A percentile compares a stretch with the other conserved stretches of the same genome.
Conservation (phyloP, 2,329 filamentous ascomycete genomes). For the Zasmidium cellare region DNA sequence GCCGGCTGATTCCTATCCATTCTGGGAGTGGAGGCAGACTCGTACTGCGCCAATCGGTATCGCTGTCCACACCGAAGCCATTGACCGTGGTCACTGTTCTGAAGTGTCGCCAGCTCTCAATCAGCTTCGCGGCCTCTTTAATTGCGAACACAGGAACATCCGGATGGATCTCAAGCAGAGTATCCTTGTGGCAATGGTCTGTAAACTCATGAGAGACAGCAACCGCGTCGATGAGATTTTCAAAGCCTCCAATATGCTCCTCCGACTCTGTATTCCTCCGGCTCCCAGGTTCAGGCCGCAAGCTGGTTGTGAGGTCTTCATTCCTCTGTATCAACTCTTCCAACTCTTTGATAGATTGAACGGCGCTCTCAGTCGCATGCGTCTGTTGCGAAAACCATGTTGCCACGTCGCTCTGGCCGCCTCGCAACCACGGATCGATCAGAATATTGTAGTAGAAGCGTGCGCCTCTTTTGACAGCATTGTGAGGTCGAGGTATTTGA, state of each 20-base stretch:
- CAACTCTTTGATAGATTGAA: constrained; percentile 57
- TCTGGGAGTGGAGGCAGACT: constrained; percentile 52
- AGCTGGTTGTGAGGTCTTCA: constrained; percentile 44
- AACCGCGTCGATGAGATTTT: constrained; percentile 57
- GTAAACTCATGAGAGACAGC: constrained; percentile 67
- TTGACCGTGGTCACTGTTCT: constrained; percentile 53
- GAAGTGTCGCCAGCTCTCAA: constrained; percentile 62
- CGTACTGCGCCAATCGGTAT: constrained; percentile 48
- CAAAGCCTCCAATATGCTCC: constrained; percentile 13
- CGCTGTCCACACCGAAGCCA: constrained; percentile 40
- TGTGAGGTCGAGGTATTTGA: constrained; percentile 59
- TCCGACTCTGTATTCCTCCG: constrained; percentile 11
- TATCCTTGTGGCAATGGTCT: constrained; percentile 66
- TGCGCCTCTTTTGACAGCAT: constrained; percentile 42
- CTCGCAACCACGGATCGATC: constrained; percentile 65
- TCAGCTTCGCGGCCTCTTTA: constrained; percentile 56
- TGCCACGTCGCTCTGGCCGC: constrained; percentile 63
- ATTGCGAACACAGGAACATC: constrained; percentile 62
- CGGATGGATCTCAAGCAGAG: constrained; percentile 55
- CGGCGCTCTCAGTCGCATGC: constrained; percentile 57
- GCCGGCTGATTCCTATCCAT: constrained; percentile 62
- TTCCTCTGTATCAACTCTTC: constrained; percentile 53
- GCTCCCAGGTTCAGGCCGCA: constrained; percentile 23
- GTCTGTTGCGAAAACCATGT: constrained; percentile 66
- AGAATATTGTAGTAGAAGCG: constrained; percentile 63